Evolutionary conservation across 108 stramenopile species (phyloP), one percentile per base, ranked within the genome.

Genomic region (Schizochytrium sp.): DNA sequence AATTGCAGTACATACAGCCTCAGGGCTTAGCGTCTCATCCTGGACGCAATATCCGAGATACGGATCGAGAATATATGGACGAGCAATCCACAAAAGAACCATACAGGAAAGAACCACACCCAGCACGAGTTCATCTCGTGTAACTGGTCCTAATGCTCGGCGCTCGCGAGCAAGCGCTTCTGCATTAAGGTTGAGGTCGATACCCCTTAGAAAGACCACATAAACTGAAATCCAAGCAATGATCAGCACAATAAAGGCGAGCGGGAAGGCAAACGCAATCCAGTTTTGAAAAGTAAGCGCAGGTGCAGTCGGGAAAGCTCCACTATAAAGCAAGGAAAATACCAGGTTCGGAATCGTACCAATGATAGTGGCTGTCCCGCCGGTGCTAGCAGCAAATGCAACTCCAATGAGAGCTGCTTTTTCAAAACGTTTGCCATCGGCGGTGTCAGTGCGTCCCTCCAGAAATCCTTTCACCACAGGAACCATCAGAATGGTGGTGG

Each of bases 401-500:
- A 69, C 44, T 8, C 64, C 64, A 44, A 69, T 38, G 44, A 69
- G 64, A 69, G 64, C 64, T 8, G 64, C 64, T 2, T 69, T 69
- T 15, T 69, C 12, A 44, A 69, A 69, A 44, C 7, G 64, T 44
- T 69, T 69, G 12, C 15, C 15, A 15, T 69, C 64, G 12, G 3
- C 3, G 64, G 19, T 69, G 19, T 12, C 15, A 15, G 64, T 7
- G 64, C 64, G 64, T 8, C 64, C 64, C 64, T 69, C 64, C 42
- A 69, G 64, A 15, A 69, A 69, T 2, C 64, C 64, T 13, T 69
- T 69, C 19, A 69, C 64, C 64, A 69, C 64, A 44, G 64, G 64
- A 7, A 69, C 42, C 64, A 69, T 69, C 42, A 69, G 64, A 15
- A 69, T 69, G 19, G 64, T 69, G 64, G 64, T 69, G 64, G 64